These are phyloP conservation scores for Aspergillus biplanus DNA, from an alignment of 495 filamentous ascomycete genomes.

Conservation along the genomic window DNA sequence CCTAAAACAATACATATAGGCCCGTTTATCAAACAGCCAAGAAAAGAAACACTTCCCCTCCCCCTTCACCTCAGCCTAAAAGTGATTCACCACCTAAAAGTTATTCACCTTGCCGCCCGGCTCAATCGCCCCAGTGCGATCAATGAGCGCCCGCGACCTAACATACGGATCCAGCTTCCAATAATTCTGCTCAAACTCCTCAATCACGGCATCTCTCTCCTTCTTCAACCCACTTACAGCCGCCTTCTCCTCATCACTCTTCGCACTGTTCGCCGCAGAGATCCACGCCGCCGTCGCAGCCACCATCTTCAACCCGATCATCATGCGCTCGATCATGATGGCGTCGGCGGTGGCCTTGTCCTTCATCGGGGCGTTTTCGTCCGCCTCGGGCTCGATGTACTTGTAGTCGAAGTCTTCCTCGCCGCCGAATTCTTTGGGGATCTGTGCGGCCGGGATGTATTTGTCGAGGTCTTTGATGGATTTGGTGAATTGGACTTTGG, in stretches of 20 bases:
- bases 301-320: slow-evolving; percentile 70
- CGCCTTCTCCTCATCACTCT: slow-evolving; percentile 51
- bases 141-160: slow-evolving; percentile 64
- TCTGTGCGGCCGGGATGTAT: slow-evolving; percentile 71
- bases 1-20: too few relatives aligned
- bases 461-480: slow-evolving; percentile 74
- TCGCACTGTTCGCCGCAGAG: slow-evolving; percentile 29
- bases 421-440: slow-evolving; percentile 79
- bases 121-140: slow-evolving; percentile 62
- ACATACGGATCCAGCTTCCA: slow-evolving; percentile 72
- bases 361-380: slow-evolving; percentile 72
- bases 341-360: slow-evolving; percentile 64
- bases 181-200: slow-evolving; percentile 59
- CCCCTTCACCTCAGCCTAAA: too few relatives aligned
- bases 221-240: slow-evolving; percentile 61
- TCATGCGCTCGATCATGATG: slow-evolving; percentile 59
- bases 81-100: too few relatives aligned
- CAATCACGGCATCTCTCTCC: slow-evolving; percentile 50
- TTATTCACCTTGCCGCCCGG: slow-evolving; percentile 43
- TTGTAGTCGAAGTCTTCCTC: slow-evolving; percentile 76
- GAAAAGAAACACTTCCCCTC: too few relatives aligned
- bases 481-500: slow-evolving; percentile 94
- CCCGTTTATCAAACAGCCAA: too few relatives aligned
- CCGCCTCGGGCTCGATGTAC: slow-evolving; percentile 70
- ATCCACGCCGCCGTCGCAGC: slow-evolving; percentile 72